These are phyloP conservation scores for Lanmaoa pseudosensibilis DNA, from an alignment of 768 basidiomycete genomes.

Conservation along the genomic window DNA sequence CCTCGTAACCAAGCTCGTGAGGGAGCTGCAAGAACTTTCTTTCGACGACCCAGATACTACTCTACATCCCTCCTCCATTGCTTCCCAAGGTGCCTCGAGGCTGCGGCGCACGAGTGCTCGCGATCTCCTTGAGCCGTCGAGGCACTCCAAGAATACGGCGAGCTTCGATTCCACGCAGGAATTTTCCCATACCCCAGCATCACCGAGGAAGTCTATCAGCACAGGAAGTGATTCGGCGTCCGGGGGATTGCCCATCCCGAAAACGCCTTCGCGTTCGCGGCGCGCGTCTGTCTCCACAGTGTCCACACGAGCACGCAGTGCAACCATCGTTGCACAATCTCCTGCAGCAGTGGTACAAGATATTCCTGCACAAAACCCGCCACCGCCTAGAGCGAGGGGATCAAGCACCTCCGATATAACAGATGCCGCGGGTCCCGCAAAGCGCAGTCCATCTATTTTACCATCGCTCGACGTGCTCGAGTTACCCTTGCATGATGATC, in stretches of 20 bases:
- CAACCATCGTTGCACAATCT: slow-evolving; percentile 10
- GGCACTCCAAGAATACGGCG: slow-evolving; percentile 5
- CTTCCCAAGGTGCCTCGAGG: slow-evolving; percentile 5
- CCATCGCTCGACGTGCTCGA: slow-evolving; percentile 17
- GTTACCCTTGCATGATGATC: slow-evolving; percentile 9
- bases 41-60: slow-evolving; percentile 16
- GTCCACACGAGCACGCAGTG: slow-evolving; percentile 18
- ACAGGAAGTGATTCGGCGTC: slow-evolving; percentile 3
- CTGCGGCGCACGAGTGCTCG: slow-evolving; percentile 19
- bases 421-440: background rate
- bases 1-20: slow-evolving; percentile 20
- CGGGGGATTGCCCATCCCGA: slow-evolving; percentile 13
- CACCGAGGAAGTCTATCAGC: slow-evolving; percentile 9
- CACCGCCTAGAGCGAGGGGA: background rate
- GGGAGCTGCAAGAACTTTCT: slow-evolving; percentile 20
- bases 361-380: slow-evolving; percentile 2
- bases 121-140: slow-evolving; percentile 27
- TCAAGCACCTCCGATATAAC: background rate
- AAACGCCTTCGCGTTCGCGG: slow-evolving; percentile 21
- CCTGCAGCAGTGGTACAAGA: slow-evolving; percentile 5
- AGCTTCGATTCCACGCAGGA: slow-evolving; percentile 10
- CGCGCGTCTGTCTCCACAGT: slow-evolving; percentile 17
- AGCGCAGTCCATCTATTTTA: slow-evolving; percentile 2
- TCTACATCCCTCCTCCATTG: background rate
- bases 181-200: background rate